A percentile compares a stretch with the other conserved stretches of the same genome.
Conservation (phyloP, 169 alveolate species). For the Neospora caninum region DNA sequence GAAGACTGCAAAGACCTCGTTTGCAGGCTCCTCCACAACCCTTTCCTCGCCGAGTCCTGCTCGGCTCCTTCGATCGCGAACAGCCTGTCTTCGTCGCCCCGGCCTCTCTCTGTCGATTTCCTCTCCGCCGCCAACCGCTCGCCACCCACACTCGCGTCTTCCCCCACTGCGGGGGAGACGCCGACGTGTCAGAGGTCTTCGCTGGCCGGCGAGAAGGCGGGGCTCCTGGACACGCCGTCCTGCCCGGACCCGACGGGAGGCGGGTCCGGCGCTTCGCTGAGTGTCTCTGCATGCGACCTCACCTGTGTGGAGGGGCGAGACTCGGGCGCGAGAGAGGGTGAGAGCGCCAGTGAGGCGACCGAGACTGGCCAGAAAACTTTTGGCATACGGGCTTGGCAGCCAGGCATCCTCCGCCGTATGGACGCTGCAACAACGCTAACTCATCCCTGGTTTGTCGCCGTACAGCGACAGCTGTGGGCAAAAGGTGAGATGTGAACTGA, state of each 20-base stretch:
- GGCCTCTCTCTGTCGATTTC: neutral
- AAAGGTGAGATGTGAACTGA: neutral
- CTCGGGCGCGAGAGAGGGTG: neutral
- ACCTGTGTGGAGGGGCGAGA: no score
- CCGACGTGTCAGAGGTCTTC: no score
- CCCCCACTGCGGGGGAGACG: no score
- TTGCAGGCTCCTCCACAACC: constrained; percentile 68
- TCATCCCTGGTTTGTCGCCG: constrained; percentile 31
- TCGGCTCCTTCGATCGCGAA: neutral
- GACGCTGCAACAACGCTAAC: constrained; percentile 35
- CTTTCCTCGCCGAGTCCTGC: neutral
- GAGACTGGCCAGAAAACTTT: neutral
- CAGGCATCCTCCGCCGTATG: constrained; percentile 13
- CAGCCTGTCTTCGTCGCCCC: neutral
- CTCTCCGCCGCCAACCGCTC: neutral
- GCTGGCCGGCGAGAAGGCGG: no score
- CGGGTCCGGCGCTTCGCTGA: no score
- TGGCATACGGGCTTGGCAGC: neutral
- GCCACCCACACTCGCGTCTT: no score
- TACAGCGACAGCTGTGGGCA: neutral
- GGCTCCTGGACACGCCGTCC: no score
- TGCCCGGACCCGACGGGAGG: no score
- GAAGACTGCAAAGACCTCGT: constrained; percentile 70
- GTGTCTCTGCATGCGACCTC: no score
- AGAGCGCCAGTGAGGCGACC: constrained; percentile 3